A percentile compares a stretch with the other conserved stretches of the same genome.
Conservation (phyloP, 768 basidiomycete species). For the Lactarius akahatsu region DNA sequence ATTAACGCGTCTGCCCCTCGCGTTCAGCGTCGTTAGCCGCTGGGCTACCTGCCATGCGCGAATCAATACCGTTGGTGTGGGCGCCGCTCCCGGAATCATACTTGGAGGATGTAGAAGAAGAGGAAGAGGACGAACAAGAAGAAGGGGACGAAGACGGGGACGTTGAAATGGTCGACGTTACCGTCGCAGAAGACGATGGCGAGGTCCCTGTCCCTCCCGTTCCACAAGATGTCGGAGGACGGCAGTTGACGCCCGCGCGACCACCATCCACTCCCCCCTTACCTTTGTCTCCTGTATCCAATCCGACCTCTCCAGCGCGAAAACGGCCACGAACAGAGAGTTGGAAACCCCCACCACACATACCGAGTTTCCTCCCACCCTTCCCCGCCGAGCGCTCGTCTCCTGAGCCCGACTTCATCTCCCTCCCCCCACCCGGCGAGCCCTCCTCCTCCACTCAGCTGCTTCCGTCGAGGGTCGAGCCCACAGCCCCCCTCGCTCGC, state of each 20-base stretch:
- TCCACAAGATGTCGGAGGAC: slow-evolving; percentile 21
- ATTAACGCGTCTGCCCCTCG: slow-evolving; percentile 35
- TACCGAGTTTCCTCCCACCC: slow-evolving; percentile 67
- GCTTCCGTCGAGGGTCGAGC: slow-evolving; percentile 39
- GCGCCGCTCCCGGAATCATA: slow-evolving; percentile 34
- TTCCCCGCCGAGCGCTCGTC: slow-evolving; percentile 48
- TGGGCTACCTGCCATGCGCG: slow-evolving; percentile 53
- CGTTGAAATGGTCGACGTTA: slow-evolving; percentile 26
- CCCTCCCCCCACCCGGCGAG: slow-evolving; percentile 40
- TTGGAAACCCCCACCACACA: slow-evolving; percentile 62
- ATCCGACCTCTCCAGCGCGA: slow-evolving; percentile 54
- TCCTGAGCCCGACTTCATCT: slow-evolving; percentile 36
- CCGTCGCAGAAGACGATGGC: slow-evolving; percentile 19
- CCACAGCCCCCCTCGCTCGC: slow-evolving; percentile 42
- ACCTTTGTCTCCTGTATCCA: slow-evolving; percentile 58
- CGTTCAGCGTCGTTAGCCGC: slow-evolving; percentile 57
- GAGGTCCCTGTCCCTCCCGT: slow-evolving; percentile 23
- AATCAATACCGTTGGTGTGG: slow-evolving; percentile 52
- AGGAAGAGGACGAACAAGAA: slow-evolving; percentile 36
- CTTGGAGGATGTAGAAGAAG: slow-evolving; percentile 36
- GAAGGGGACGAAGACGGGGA: slow-evolving; percentile 30
- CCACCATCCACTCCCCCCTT: slow-evolving; percentile 42
- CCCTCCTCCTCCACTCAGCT: slow-evolving; percentile 37
- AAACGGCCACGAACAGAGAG: slow-evolving; percentile 56
- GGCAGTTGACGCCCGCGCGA: slow-evolving; percentile 27